Conservation (phyloP, 2,329 filamentous ascomycete species). For the Alternaria arbusti region DNA sequence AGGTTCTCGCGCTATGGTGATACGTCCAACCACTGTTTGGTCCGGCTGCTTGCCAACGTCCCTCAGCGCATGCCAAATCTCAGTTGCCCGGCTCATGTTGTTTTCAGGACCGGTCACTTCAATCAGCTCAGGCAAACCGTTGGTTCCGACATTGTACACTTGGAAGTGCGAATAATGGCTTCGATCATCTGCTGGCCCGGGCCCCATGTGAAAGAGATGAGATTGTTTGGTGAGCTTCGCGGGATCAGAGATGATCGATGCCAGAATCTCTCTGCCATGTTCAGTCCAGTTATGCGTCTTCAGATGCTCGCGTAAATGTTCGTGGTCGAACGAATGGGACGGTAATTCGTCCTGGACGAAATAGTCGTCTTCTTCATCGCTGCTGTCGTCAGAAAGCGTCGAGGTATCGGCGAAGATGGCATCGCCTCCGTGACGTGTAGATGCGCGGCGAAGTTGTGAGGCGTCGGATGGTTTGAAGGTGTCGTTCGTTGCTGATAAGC, state of each 20-base stretch:
- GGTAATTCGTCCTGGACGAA: conserved; percentile 51
- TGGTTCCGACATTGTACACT: conserved; percentile 62
- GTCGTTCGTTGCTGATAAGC: conserved; percentile 36
- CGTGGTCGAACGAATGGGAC: conserved; percentile 50
- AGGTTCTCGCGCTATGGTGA: conserved; percentile 67
- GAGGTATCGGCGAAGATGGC: conserved; percentile 43
- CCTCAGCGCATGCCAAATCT: conserved; percentile 40
- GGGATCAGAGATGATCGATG: conserved; percentile 53
- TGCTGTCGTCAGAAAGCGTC: conserved; percentile 44
- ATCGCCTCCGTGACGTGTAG: conserved; percentile 30
- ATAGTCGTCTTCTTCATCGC: conserved; percentile 45
- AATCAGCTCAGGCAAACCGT: conserved; percentile 52
- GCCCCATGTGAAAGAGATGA: conserved; percentile 52
- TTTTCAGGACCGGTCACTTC: conserved; percentile 42
- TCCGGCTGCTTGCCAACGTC: conserved; percentile 47
- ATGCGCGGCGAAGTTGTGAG: conserved; percentile 27
- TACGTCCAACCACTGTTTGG: conserved; percentile 60
- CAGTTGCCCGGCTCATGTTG: conserved; percentile 42
- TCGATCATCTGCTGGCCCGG: conserved; percentile 51
- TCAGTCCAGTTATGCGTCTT: conserved; percentile 52
- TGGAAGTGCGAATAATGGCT: conserved; percentile 59
- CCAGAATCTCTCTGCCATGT: conserved; percentile 50
- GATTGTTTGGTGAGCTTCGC: conserved; percentile 52
- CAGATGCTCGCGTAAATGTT: conserved; percentile 54
- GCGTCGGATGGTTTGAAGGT: conserved; percentile 34